Evolutionary conservation across 2,329 filamentous ascomycete genomes (phyloP), one percentile per base, ranked within the genome.

Genomic region (Xylariaceae sp.): DNA sequence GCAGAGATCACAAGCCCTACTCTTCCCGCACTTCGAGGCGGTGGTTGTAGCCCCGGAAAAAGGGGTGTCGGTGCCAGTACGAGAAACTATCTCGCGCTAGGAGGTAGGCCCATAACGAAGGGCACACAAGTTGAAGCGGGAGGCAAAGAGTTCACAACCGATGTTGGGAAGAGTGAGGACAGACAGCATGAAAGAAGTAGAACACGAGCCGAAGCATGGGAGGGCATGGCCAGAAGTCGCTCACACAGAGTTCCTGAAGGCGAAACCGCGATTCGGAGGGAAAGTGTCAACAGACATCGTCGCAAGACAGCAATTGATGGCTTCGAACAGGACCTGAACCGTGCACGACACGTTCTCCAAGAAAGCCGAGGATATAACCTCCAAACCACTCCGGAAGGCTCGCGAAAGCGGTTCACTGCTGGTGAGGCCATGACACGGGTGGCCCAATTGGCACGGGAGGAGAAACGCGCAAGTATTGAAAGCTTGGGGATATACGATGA

Each of bases 41-140:
- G 75, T 18, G 74, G 72, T 44, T 75, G 73, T 61, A 72, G 75
- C 3, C 75, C 74, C 2, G 68, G 71, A 0, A 65, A 69, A 18
- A 65, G 70, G 30, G 67, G 69, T 10, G 64, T 69, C n/a, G 67
- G 68, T 5, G 71, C 72, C 7, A 76, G 78, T 0, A 73, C 72
- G 18, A 73, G 73, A 57, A 78, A 82, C 57, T 83, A 82, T 62
- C 73, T 81, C 47, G 74, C 73, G 61, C 70, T 82, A 1, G 78
- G 74, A n/a, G 71, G 66, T 1, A 56, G 49, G 23, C 49, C 42
- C 15, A 58, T 49, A 5, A 23, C 55, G 1, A 53, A 51, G 34
- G 11, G 30, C 15, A 47, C 56, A 39, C n/a, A 30, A 3, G 11
- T 8, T 11, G 15, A 45, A 11, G 51, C 3, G 1, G 48, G 45